Percentiles rank a stretch among this genome's conserved stretches.
Evolutionary conservation across 2,329 filamentous ascomycete species (phyloP).

Genomic region (Cyanodermella asteris): DNA sequence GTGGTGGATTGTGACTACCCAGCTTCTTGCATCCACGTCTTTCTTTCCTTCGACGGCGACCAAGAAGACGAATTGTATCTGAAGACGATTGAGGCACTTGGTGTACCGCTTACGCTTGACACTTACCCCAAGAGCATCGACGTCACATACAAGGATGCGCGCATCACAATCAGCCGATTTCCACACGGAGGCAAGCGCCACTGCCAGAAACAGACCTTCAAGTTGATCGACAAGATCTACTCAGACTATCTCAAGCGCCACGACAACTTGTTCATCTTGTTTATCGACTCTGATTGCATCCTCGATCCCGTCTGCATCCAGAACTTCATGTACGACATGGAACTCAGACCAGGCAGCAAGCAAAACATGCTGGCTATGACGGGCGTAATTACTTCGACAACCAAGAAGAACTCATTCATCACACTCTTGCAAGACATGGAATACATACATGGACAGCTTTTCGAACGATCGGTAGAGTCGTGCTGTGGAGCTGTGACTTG

Average conservation of each 20-base stretch:
- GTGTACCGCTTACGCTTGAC: constrained; percentile 54
- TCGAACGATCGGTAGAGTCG: constrained; percentile 87
- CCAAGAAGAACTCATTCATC: constrained; percentile 67
- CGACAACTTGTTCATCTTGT: constrained; percentile 84
- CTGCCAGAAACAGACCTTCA: constrained; percentile 84
- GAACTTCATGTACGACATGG: constrained; percentile 98
- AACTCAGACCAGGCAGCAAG: constrained; percentile 78
- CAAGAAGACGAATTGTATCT: constrained; percentile 75
- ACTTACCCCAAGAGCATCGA: constrained; percentile 80
- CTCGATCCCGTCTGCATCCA: constrained; percentile 78
- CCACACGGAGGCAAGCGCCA: constrained; percentile 82
- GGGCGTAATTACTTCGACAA: constrained; percentile 87
- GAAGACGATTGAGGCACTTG: constrained; percentile 64
- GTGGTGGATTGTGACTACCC: constrained; percentile 90
- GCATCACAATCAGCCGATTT: constrained; percentile 81
- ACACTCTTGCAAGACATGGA: constrained; percentile 95
- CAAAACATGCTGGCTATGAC: constrained; percentile 95
- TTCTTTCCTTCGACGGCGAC: constrained; percentile 85
- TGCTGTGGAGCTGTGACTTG: constrained; percentile 88
- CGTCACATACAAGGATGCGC: constrained; percentile 57
- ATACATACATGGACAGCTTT: constrained; percentile 89
- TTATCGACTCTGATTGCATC: constrained; percentile 95
- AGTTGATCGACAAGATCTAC: constrained; percentile 83
- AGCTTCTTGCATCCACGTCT: constrained; percentile 76
- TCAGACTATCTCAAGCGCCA: constrained; percentile 65